Conservation (phyloP, 768 basidiomycete species). For the Russula dissimulans region DNA sequence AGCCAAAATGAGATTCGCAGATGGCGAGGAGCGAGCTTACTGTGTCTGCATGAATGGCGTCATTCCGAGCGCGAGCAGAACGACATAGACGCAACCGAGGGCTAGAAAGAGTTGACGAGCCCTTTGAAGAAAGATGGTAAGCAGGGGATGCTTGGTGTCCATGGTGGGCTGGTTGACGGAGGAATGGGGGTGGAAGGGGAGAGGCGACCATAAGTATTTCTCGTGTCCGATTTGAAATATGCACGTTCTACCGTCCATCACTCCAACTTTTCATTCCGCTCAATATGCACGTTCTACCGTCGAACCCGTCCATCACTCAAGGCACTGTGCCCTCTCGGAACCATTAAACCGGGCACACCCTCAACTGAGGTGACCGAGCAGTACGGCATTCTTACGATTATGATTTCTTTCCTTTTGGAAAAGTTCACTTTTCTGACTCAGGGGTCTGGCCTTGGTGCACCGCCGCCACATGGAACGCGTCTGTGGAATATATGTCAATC, state of each 20-base stretch:
- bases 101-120: slow-evolving; percentile 27
- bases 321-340: too few relatives aligned
- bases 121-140: slow-evolving; percentile 17
- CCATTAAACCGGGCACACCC: too few relatives aligned
- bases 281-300: not conserved
- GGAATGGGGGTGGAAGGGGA: too few relatives aligned
- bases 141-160: not conserved
- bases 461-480: not conserved
- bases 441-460: not conserved
- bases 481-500: not conserved
- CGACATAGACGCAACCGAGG: slow-evolving; percentile 45
- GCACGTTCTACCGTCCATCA: not conserved
- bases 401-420: not conserved
- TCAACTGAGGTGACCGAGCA: too few relatives aligned
- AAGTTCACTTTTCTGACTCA: not conserved
- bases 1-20: not conserved
- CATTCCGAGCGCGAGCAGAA: slow-evolving; percentile 39
- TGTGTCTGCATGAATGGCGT: slow-evolving; percentile 62
- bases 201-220: not conserved
- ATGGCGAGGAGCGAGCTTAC: slow-evolving; percentile 33
- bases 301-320: too few relatives aligned
- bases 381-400: too few relatives aligned
- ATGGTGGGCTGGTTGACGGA: not conserved
- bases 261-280: too few relatives aligned
- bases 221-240: not conserved